Conservation (phyloP, 768 basidiomycete species). For the Hemileccinum rubropunctum region DNA sequence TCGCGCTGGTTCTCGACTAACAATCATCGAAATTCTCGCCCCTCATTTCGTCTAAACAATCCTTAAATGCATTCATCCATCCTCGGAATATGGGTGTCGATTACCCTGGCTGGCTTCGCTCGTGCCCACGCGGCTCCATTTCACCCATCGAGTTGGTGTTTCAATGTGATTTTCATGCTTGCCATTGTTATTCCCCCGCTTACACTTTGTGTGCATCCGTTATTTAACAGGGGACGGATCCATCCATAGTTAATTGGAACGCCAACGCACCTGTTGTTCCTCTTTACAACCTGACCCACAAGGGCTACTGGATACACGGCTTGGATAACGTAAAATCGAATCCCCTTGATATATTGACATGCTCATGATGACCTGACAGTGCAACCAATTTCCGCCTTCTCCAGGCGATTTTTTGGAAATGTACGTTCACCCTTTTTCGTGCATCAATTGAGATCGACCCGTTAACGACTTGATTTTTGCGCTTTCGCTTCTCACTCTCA, state of each 20-base stretch:
- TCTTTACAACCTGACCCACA: background rate
- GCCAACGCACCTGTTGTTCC: background rate
- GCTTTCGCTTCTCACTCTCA: background rate
- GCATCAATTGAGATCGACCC: background rate
- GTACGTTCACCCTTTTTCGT: slow-evolving; percentile 4
- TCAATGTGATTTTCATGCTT: slow-evolving; percentile 6
- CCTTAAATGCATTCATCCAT: background rate
- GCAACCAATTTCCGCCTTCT: background rate
- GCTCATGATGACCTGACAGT: slow-evolving; percentile 4
- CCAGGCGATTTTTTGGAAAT: background rate
- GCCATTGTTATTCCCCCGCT: background rate
- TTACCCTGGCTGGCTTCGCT: slow-evolving; percentile 11
- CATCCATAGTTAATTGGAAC: background rate
- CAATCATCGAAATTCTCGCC: background rate
- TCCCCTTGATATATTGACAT: background rate
- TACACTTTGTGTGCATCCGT: background rate
- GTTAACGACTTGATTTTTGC: background rate
- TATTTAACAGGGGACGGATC: slow-evolving; percentile 6
- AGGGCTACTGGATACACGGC: slow-evolving; percentile 7
- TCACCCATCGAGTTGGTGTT: background rate
- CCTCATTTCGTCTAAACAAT: background rate
- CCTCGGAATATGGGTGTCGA: slow-evolving; percentile 2
- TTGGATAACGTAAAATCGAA: background rate
- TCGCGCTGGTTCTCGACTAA: slow-evolving; percentile 9
- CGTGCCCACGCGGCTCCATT: slow-evolving; percentile 3